Evolutionary conservation across 2,329 filamentous ascomycete species (phyloP), one percentile per base, ranked within the genome.

Genomic region (Remersonia thermophila): DNA sequence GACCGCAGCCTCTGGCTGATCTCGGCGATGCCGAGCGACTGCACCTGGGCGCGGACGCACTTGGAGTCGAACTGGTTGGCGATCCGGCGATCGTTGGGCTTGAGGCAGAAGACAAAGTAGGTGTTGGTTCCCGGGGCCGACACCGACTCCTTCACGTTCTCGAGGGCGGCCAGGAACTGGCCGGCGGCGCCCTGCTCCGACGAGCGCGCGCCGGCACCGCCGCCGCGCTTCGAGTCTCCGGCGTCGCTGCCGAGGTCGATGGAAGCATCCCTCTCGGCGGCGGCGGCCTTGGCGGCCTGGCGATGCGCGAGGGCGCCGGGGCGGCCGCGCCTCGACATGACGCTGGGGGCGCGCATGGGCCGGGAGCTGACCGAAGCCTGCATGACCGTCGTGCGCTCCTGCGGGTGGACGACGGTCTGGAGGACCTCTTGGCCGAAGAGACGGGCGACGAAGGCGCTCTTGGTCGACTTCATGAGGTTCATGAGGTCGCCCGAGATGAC

Each of bases 21-120:
- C 55, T 98, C 91, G 1, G 87, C 87, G 51, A 98, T 93, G 23
- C 91, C 91, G 48, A 96, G 84, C 0, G 86, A 93, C 54, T 96
- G 89, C 1, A 98, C 73, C 55, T 98, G 91, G 9, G 83, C 83
- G 3, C 91, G 79, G 15, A 98, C 91, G 55, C 91, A 98, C 59
- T 96, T 96, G 71, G 86, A 95, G 58, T 98, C 91, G 50, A 96
- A 98, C 53, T 98, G 91, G 49, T 98, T 98, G 43, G 91, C 89
- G 47, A 98, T 98, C 33, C 91, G 78, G 36, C 91, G 75, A 55
- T 98, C 91, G 49, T 98, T 98, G 15, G 91, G 89, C 61, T 98
- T 98, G 45, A 98, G 62, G 53, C 91, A 98, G 60, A 98, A 95
- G 30, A 98, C 74, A 50, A 95, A 96, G 60, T 98, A 98, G 1